Conservation (phyloP, 352 stramenopile species). For the Phytophthora vignae region DNA sequence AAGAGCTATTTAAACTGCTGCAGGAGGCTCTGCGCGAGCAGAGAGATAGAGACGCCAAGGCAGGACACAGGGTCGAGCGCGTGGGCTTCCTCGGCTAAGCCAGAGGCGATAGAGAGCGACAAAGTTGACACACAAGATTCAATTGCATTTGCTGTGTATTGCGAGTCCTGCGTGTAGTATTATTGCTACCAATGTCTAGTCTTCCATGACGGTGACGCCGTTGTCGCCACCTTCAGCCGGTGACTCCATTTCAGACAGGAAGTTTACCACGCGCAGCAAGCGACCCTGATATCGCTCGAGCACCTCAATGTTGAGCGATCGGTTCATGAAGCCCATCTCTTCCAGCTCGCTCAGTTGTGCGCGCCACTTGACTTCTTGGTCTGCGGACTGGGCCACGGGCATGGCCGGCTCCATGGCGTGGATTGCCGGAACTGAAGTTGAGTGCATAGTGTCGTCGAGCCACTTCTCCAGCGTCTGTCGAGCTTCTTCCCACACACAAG, state of each 20-base stretch:
- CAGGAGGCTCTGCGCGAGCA: constrained; percentile 60
- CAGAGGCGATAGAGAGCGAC: constrained; percentile 8
- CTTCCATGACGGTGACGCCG: constrained; percentile 49
- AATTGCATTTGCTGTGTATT: constrained; percentile 5
- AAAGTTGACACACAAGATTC: background rate
- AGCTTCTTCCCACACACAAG: constrained; percentile 54
- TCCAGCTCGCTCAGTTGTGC: constrained; percentile 72
- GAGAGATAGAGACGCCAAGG: constrained; percentile 50
- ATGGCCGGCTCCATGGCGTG: constrained; percentile 79
- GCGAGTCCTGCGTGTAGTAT: no score
- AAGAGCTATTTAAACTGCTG: constrained; percentile 71
- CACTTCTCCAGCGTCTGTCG: constrained; percentile 49
- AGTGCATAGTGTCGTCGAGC: constrained; percentile 57
- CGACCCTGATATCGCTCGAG: constrained; percentile 86
- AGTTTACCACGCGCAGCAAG: constrained; percentile 85
- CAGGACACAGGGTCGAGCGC: constrained; percentile 61
- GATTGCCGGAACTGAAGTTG: constrained; percentile 51
- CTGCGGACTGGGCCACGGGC: constrained; percentile 50
- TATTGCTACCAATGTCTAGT: constrained; percentile 24
- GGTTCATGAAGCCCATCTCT: constrained; percentile 78
- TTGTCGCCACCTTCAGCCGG: constrained; percentile 16
- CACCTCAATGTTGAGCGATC: constrained; percentile 67
- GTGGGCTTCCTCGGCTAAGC: constrained; percentile 71
- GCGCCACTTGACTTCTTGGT: constrained; percentile 69
- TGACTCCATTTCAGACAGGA: constrained; percentile 68